Evolutionary conservation across 768 basidiomycete genomes (phyloP).

Genomic region (Serendipita sp.): DNA sequence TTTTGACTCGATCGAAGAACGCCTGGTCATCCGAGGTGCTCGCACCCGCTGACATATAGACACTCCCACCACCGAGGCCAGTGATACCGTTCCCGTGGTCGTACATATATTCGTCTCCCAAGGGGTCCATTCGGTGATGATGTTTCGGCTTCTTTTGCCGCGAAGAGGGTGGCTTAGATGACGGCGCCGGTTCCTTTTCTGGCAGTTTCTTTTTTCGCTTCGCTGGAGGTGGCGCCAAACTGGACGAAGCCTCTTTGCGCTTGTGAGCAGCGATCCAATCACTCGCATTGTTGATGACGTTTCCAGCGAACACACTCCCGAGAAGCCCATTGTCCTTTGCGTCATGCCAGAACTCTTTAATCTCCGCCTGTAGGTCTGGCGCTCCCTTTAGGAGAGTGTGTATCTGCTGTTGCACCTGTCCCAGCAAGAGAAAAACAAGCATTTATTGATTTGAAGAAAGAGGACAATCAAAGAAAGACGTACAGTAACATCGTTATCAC

Average conservation of each 20-base stretch:
- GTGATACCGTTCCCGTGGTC: constrained; percentile 15
- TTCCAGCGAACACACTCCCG: not conserved
- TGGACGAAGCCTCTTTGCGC: constrained; percentile 16
- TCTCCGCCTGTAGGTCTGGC: constrained; percentile 47
- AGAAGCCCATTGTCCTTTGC: not conserved
- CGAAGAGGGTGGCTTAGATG: not conserved
- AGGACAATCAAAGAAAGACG: not conserved
- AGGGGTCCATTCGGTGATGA: constrained; percentile 17
- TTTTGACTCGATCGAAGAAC: constrained; percentile 86
- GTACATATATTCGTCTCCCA: constrained; percentile 21
- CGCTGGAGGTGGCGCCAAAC: constrained; percentile 16
- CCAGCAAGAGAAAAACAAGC: constrained; percentile 11
- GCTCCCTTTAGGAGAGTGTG: constrained; percentile 67
- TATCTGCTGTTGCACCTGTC: constrained; percentile 65
- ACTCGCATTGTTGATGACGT: constrained; percentile 14
- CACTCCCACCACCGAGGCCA: not conserved
- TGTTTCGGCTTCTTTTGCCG: constrained; percentile 15
- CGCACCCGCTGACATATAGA: not conserved
- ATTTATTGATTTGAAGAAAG: not conserved
- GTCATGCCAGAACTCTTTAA: constrained; percentile 14
- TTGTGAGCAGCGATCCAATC: constrained; percentile 18
- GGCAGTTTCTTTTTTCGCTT: not conserved
- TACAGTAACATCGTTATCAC: constrained; percentile 29
- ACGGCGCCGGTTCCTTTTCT: not conserved
- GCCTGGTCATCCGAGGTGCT: constrained; percentile 48